A percentile compares a stretch with the other conserved stretches of the same genome.
Conservation (phyloP, 495 filamentous ascomycete species). For the Pyronema omphalodes region DNA sequence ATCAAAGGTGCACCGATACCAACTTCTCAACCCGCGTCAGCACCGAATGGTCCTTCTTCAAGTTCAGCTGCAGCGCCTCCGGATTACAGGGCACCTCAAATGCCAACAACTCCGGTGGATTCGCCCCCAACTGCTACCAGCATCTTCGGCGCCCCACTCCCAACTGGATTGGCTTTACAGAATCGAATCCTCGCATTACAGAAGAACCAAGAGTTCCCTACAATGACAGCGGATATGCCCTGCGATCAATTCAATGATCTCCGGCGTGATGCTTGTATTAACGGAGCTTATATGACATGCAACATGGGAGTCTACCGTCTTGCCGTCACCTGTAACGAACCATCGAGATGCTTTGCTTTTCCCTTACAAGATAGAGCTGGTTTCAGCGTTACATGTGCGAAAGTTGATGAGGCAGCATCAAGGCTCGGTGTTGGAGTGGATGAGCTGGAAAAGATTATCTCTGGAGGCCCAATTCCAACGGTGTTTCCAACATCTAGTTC, state of each 20-base stretch:
- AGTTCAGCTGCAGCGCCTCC: too few relatives aligned
- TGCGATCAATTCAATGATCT: neutral
- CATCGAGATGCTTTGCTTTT: neutral
- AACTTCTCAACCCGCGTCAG: too few relatives aligned
- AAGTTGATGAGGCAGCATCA: neutral
- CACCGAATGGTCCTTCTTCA: too few relatives aligned
- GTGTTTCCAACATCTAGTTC: too few relatives aligned
- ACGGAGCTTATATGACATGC: neutral
- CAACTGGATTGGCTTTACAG: neutral
- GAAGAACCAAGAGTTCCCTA: neutral
- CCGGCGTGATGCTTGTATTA: neutral
- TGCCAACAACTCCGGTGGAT: too few relatives aligned
- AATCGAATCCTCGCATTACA: neutral
- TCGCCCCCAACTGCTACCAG: too few relatives aligned
- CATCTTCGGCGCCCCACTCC: too few relatives aligned
- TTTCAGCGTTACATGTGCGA: neutral
- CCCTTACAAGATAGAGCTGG: neutral
- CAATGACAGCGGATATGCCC: neutral
- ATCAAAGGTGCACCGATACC: too few relatives aligned
- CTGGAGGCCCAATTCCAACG: neutral
- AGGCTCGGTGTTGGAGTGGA: neutral
- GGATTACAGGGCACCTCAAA: too few relatives aligned
- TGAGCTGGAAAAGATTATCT: neutral
- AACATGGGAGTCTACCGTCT: neutral
- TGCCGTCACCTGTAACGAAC: neutral